A percentile compares a stretch with the other conserved stretches of the same genome.
These are phyloP conservation scores for Leccinum subtestaceum DNA, from an alignment of 768 basidiomycete species.

Conservation along the genomic window DNA sequence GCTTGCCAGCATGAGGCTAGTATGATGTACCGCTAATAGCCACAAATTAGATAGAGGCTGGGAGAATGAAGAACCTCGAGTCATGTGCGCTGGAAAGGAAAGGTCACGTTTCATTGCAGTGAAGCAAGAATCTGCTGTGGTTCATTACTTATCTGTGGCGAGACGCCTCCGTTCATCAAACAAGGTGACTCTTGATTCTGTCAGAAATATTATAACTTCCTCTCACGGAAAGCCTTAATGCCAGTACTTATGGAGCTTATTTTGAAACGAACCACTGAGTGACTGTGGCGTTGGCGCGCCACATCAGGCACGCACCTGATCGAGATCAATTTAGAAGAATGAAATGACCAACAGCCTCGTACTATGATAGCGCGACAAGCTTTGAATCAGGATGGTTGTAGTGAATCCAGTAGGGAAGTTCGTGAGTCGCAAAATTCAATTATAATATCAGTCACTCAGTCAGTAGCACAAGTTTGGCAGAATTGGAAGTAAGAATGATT, in stretches of 20 bases:
- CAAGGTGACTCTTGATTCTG: slow-evolving; percentile 1
- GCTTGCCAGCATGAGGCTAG: not conserved
- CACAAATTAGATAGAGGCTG: not conserved
- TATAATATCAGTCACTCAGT: not conserved
- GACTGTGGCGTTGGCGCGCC: not conserved
- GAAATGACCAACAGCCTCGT: not conserved
- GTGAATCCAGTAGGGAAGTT: not conserved
- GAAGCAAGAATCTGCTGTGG: slow-evolving; percentile 1
- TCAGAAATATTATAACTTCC: slow-evolving; percentile 4
- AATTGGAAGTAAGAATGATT: not conserved
- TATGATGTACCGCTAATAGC: not conserved
- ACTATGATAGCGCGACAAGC: not conserved
- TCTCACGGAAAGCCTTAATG: not conserved
- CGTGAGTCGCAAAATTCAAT: not conserved
- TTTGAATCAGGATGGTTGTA: not conserved
- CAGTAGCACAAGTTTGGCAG: not conserved
- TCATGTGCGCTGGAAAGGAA: slow-evolving; percentile 2
- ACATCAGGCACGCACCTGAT: slow-evolving; percentile 13
- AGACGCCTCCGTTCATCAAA: slow-evolving; percentile 7
- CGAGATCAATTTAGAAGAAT: slow-evolving; percentile 3
- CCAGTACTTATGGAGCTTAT: not conserved
- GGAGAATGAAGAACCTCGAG: not conserved
- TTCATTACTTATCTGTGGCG: slow-evolving; percentile 14
- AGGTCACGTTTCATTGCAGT: slow-evolving; percentile 1
- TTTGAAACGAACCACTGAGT: slow-evolving; percentile 18